Percentiles rank a stretch among this genome's conserved stretches.
Evolutionary conservation across 2,329 filamentous ascomycete species (phyloP).

Genomic region (Epicoccum sorghinum): DNA sequence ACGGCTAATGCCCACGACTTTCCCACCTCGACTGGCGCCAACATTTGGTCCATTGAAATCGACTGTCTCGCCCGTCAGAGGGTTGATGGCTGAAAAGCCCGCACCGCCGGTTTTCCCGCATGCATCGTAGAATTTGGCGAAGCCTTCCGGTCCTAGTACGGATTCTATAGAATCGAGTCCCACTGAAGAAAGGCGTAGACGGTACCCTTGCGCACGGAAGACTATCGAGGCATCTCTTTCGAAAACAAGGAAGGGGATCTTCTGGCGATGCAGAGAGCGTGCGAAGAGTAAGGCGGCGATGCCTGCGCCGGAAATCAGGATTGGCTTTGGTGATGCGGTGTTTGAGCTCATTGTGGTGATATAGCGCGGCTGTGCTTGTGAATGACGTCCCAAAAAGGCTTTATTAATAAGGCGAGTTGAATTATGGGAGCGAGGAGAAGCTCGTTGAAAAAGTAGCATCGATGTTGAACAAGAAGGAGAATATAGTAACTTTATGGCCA

Average conservation of each 20-base stretch:
- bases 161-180: constrained; percentile 67
- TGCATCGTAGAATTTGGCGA: constrained; percentile 62
- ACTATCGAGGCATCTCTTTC: constrained; percentile 54
- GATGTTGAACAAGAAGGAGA: not conserved
- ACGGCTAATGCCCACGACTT: constrained; percentile 66
- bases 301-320: constrained; percentile 47
- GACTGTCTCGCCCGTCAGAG: constrained; percentile 58
- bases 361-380: constrained; percentile 13
- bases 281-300: constrained; percentile 42
- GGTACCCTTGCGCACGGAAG: constrained; percentile 68
- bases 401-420: not conserved
- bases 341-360: constrained; percentile 22
- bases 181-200: constrained; percentile 62
- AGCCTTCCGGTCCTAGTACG: constrained; percentile 58
- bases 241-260: constrained; percentile 43
- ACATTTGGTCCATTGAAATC: constrained; percentile 22
- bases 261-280: constrained; percentile 33
- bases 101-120: constrained; percentile 66
- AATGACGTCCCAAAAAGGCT: not conserved
- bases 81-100: constrained; percentile 60
- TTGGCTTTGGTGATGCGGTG: constrained; percentile 41
- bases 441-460: not conserved
- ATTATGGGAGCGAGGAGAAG: not conserved
- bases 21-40: constrained; percentile 58
- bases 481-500: not conserved